Conservation (phyloP, 352 stramenopile species). For the Globisporangium acanthophoron region DNA sequence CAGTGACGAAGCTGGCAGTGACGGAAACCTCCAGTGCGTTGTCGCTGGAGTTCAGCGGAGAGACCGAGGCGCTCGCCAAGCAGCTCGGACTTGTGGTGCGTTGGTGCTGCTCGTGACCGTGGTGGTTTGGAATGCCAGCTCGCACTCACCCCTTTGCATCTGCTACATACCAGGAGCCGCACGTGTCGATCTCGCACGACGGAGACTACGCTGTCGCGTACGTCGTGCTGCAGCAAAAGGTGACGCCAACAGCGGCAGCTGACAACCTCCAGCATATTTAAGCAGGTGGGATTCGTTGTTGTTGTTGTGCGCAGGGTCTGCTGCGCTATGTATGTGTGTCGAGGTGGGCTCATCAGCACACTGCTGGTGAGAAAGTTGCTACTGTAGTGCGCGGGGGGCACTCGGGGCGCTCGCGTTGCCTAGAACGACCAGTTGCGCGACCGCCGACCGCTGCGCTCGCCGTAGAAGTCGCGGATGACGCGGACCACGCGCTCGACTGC, state of each 20-base stretch:
- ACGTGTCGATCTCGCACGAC: constrained; percentile 79
- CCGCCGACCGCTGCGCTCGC: constrained; percentile 28
- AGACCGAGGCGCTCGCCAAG: constrained; percentile 45
- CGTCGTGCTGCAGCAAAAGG: constrained; percentile 57
- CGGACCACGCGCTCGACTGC: constrained; percentile 55
- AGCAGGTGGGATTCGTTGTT: neutral
- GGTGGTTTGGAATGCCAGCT: neutral
- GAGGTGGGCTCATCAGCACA: neutral
- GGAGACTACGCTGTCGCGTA: constrained; percentile 78
- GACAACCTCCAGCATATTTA: neutral
- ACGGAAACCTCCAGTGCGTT: constrained; percentile 32
- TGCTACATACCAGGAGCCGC: constrained; percentile 26
- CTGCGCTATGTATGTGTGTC: neutral
- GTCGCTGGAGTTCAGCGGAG: constrained; percentile 49
- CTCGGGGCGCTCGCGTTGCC: neutral
- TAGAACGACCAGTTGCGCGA: constrained; percentile 56
- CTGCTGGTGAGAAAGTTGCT: neutral
- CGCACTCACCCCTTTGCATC: constrained; percentile 1
- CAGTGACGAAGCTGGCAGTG: constrained; percentile 16
- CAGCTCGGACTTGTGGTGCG: constrained; percentile 48
- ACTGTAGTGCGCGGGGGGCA: neutral
- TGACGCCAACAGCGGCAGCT: constrained; percentile 4
- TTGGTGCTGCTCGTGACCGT: neutral
- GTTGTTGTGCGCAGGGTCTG: neutral
- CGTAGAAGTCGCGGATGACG: constrained; percentile 64